Percentiles rank a stretch among this genome's conserved stretches.
Evolutionary conservation across 176 grass and related monocot genomes (phyloP).

Genomic region (Cenchrus americanus): DNA sequence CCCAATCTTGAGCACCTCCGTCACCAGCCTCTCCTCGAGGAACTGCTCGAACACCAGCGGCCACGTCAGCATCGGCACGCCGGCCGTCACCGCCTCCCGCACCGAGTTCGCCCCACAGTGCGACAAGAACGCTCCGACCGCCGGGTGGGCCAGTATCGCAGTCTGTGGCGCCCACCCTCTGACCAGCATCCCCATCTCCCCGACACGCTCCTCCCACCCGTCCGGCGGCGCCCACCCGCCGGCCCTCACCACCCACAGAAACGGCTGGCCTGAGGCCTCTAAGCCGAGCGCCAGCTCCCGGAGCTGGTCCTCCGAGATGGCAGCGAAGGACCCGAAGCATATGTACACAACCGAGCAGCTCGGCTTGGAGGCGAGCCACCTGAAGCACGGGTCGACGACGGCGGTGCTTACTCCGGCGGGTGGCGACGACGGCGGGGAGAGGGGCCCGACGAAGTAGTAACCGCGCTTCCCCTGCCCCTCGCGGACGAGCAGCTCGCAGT

Average conservation of each 20-base stretch:
- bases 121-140: slow-evolving; percentile 40
- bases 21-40: slow-evolving; percentile 48
- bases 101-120: slow-evolving; percentile 61
- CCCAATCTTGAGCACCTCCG: background rate
- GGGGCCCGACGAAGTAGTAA: slow-evolving; percentile 48
- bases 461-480: background rate
- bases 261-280: slow-evolving; percentile 42
- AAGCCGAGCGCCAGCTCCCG: slow-evolving; percentile 47
- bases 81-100: slow-evolving; percentile 43
- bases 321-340: slow-evolving; percentile 47
- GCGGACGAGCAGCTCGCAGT: background rate
- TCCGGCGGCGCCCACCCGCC: slow-evolving; percentile 22
- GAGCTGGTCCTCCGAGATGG: slow-evolving; percentile 39
- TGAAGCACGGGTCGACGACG: background rate
- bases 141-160: background rate
- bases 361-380: slow-evolving; percentile 33
- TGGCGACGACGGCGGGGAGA: background rate
- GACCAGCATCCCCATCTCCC: slow-evolving; percentile 19
- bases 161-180: slow-evolving; percentile 44
- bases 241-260: slow-evolving; percentile 43
- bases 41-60: slow-evolving; percentile 47
- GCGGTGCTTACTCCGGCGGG: background rate
- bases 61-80: slow-evolving; percentile 60
- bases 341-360: slow-evolving; percentile 12
- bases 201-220: slow-evolving; percentile 23